Evolutionary conservation across 352 stramenopile species (phyloP), one percentile per base, ranked within the genome.

Genomic region (Globisporangium cederbergense): DNA sequence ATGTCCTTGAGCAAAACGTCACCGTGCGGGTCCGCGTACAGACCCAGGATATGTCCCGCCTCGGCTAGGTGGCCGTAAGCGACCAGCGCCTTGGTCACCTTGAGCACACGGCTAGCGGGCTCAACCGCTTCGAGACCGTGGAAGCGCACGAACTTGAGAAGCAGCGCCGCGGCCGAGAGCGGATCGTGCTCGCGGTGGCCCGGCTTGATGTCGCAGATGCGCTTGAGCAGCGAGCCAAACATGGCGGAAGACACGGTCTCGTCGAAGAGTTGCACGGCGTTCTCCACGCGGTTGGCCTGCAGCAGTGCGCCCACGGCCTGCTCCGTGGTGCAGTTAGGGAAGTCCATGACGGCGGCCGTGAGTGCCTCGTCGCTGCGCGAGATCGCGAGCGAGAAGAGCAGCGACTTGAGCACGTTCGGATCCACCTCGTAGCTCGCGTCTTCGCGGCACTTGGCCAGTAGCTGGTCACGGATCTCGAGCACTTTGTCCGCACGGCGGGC

Each of bases 351-450:
- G 9, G 81, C 82, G 8, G 77, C 65, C 2, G 54, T 40, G 55
- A 83, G 64, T 28, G 67, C 76, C 1, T 86, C 71, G 45, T 89
- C 74, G 28, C 85, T 64, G n/a, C 81, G 64, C 5, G 79, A 70
- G 25, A 91, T 72, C 38, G 83, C 78, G 50, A 92, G 73, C 45
- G 85, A 91, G 42, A 80, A 76, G 51, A 94, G 58, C 60, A 94
- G 71, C 54, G 83, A 86, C 51, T 70, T 76, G 22, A 75, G 66
- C 52, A 92, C 73, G 47, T 91, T 89, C 11, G 62, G 58, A 60
- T 86, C 72, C 13, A 88, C 64, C 5, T 76, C 61, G 30, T 66
- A 61, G 22, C 43, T 36, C 14, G 65, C 38, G 43, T 74, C 51
- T n/a, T 40, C 13, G 1, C 13, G 58, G 22, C 52, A 62, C 62